Evolutionary conservation across 163 green algal species (phyloP), one percentile per base, ranked within the genome.

Genomic region (Picocystis sp.): DNA sequence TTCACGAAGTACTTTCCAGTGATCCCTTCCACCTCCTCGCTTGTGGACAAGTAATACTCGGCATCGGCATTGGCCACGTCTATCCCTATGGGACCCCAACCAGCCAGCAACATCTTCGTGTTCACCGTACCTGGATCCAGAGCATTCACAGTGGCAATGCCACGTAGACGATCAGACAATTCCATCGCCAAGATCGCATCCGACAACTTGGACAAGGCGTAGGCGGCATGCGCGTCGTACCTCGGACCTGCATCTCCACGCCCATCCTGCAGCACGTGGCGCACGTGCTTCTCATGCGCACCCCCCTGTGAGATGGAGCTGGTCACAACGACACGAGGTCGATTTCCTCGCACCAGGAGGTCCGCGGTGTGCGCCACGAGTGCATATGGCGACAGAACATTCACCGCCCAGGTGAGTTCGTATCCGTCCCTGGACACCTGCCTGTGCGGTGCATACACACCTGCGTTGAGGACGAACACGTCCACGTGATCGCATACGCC

Each of bases 111-210:
- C 78, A 87, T 86, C 61, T 85, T 87, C 2, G 78, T 86, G 60
- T 84, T 83, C 11, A 87, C 75, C 0, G 69, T 81, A 3, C 75
- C 76, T 21, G 76, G 78, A 49, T 86, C 76, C n/a, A 83, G 41
- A 14, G 58, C 71, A 50, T 81, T 81, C 43, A 22, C n/a, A 8
- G 25, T 33, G 47, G 29, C 29, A 38, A 38, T 38, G 29, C 29
- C 29, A 12, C 8, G 29, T 8, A 38, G 5, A 38, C 29, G 29
- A 5, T 38, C 29, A 5, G 29, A 38, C 29, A 38, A 38, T 38
- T 38, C 29, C 29, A 38, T 38, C 29, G 29, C 29, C 29, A 38
- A 38, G 29, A 38, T 38, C 29, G 29, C 29, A 38, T 38, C 29
- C 5, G 29, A 38, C 8, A 38, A 8, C 29, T 38, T 38, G 29